Conservation (phyloP, 2,329 filamentous ascomycete species). For the Ascochyta pisi region DNA sequence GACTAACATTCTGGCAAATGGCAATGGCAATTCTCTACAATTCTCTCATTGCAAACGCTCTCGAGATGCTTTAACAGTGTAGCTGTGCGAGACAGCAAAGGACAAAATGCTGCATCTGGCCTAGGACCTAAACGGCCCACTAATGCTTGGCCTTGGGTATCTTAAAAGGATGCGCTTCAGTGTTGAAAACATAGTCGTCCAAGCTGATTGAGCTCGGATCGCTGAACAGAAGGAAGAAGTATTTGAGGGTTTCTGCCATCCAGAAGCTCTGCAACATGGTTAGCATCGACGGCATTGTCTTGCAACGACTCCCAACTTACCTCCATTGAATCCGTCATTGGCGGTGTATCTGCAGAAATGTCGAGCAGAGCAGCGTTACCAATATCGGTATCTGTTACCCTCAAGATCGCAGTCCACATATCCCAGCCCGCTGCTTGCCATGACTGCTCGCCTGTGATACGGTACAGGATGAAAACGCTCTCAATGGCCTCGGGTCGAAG, state of each 20-base stretch:
- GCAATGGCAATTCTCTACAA: too few species aligned
- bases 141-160: conserved; percentile 28
- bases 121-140: too few species aligned
- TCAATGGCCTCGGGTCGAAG: conserved; percentile 66
- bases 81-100: neutral
- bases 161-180: conserved; percentile 57
- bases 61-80: neutral
- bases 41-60: too few species aligned
- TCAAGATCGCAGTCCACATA: conserved; percentile 57
- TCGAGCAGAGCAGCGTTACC: conserved; percentile 56
- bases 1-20: too few species aligned
- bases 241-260: conserved; percentile 59
- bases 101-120: neutral
- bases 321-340: conserved; percentile 55
- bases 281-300: conserved; percentile 1
- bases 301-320: conserved; percentile 23
- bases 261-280: conserved; percentile 51
- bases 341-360: conserved; percentile 48
- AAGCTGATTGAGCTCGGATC: conserved; percentile 52
- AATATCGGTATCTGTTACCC: conserved; percentile 52
- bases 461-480: conserved; percentile 67
- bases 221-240: conserved; percentile 57
- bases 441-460: conserved; percentile 62
- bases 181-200: conserved; percentile 57
- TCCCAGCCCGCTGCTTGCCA: conserved; percentile 57